phyloP scores from a whole-genome alignment of 1,139 yeast genomes.

The Lodderomyces jiufengensis region DNA sequence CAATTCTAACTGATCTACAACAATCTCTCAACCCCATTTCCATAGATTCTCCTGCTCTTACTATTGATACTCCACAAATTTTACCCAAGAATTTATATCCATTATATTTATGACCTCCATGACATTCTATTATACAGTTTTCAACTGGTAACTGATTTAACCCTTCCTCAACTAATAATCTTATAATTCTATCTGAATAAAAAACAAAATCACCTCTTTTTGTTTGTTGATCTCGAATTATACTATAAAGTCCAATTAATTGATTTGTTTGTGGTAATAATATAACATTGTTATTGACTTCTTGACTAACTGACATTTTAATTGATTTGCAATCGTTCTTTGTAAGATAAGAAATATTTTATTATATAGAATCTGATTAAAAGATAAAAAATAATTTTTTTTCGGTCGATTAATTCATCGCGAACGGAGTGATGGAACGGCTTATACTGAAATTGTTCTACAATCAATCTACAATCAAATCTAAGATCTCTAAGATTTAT shows the following conservation, averaged over 20 bases:
- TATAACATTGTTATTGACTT: conserved; percentile 51
- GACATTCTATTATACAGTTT: conserved; percentile 63
- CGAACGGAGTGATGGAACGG: no score
- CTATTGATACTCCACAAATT: conserved; percentile 96
- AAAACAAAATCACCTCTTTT: conserved; percentile 89
- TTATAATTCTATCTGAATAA: conserved; percentile 89
- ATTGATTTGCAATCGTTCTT: not conserved
- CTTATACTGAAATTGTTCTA: no score
- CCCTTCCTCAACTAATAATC: conserved; percentile 91
- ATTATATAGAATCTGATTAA: not conserved
- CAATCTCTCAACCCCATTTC: conserved; percentile 96
- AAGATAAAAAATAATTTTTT: not conserved
- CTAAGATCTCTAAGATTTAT: no score
- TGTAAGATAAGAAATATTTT: no score
- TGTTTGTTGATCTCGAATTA: conserved; percentile 78
- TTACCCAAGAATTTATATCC: conserved; percentile 89
- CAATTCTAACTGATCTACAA: conserved; percentile 92
- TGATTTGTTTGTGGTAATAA: conserved; percentile 87
- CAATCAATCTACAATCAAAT: no score
- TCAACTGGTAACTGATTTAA: conserved; percentile 88
- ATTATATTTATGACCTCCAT: conserved; percentile 65
- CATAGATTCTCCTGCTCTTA: conserved; percentile 98
- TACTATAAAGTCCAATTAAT: conserved; percentile 78
- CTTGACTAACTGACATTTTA: conserved; percentile 22
- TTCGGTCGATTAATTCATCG: no score